phyloP scores from a whole-genome alignment of 2,329 filamentous ascomycete genomes.

The Aplosporella prunicola region DNA sequence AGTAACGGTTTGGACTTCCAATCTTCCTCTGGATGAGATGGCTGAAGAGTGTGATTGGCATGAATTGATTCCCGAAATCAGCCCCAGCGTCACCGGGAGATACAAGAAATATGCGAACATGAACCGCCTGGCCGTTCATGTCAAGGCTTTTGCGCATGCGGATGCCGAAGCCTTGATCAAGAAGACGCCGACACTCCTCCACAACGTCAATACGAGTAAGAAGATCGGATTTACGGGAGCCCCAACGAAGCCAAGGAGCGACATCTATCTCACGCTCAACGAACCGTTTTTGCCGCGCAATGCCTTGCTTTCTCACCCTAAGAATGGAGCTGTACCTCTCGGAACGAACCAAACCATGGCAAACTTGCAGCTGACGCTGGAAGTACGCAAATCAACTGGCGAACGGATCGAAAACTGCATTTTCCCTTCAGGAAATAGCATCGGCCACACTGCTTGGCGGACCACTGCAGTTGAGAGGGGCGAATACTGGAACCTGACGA shows the following conservation, averaged over 20 bases:
- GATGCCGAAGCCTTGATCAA: constrained; percentile 77
- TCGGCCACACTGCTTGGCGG: constrained; percentile 74
- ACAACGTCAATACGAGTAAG: constrained; percentile 68
- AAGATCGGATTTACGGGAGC: constrained; percentile 93
- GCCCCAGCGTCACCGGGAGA: constrained; percentile 61
- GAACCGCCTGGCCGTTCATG: constrained; percentile 68
- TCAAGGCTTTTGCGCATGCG: constrained; percentile 66
- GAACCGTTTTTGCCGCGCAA: constrained; percentile 67
- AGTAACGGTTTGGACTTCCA: constrained; percentile 66
- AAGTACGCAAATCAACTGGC: constrained; percentile 71
- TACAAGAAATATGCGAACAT: constrained; percentile 65
- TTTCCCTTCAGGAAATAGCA: constrained; percentile 71
- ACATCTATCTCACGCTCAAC: constrained; percentile 85
- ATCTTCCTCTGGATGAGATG: constrained; percentile 25
- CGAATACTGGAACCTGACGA: constrained; percentile 77
- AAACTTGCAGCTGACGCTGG: constrained; percentile 80
- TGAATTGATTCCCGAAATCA: constrained; percentile 60
- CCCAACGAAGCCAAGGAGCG: constrained; percentile 76
- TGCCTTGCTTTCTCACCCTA: constrained; percentile 55
- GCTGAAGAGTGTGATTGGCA: constrained; percentile 55
- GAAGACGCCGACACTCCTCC: constrained; percentile 76
- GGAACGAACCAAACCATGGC: constrained; percentile 54
- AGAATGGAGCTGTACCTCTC: constrained; percentile 71
- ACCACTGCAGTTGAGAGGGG: constrained; percentile 72
- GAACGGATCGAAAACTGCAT: constrained; percentile 84